Conservation (phyloP, 176 grass and related monocot genomes). For the Carex kokanica region DNA sequence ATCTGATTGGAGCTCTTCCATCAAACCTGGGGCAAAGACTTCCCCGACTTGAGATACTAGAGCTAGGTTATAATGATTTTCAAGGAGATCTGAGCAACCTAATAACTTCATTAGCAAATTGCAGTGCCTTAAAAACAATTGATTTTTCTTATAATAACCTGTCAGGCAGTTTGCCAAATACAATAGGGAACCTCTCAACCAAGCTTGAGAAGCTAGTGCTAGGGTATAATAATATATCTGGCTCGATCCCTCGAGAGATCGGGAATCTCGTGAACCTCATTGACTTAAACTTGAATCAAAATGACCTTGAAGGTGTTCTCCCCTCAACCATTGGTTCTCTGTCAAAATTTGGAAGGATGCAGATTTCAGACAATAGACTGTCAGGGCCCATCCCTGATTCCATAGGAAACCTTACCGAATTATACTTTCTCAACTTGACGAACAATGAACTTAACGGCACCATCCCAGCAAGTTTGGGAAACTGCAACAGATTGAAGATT, state of each 20-base stretch:
- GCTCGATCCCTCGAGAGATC: conserved; percentile 34
- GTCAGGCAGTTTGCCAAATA: conserved; percentile 21
- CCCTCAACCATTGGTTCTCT: conserved; percentile 31
- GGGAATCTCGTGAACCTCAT: conserved; percentile 21
- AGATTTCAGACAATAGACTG: conserved; percentile 26
- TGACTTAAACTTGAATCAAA: neutral
- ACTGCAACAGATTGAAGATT: conserved; percentile 2
- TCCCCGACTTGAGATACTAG: conserved; percentile 12
- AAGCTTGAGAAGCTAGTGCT: neutral
- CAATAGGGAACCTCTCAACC: conserved; percentile 6
- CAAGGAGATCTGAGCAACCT: conserved; percentile 1
- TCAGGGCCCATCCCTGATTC: conserved; percentile 31
- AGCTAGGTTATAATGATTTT: conserved; percentile 27
- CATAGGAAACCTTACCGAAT: conserved; percentile 26
- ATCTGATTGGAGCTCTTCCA: conserved; percentile 23
- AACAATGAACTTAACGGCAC: conserved; percentile 21
- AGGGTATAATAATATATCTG: conserved; percentile 14
- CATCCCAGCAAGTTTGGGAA: conserved; percentile 28
- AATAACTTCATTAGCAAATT: conserved; percentile 25
- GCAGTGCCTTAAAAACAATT: neutral
- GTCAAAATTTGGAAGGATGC: conserved; percentile 14
- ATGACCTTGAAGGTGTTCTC: conserved; percentile 28
- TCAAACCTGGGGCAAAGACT: neutral
- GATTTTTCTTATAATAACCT: neutral
- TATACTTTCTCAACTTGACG: conserved; percentile 23